Conservation (phyloP, 148 eudicot species). For the Vaccinium myrtillus region DNA sequence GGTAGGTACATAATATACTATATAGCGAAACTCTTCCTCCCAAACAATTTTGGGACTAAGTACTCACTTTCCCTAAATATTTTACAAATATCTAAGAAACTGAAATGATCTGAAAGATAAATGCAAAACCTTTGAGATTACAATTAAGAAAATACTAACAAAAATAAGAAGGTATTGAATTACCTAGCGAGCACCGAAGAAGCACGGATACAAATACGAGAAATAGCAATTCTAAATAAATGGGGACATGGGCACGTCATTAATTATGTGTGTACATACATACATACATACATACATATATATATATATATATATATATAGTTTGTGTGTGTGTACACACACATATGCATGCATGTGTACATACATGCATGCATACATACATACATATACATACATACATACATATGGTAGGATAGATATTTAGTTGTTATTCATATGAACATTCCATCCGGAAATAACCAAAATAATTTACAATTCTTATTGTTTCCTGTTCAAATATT, state of each 20-base stretch:
- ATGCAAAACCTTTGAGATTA: constrained; percentile 9
- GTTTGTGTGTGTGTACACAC: no score
- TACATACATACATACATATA: no score
- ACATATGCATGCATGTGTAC: no score
- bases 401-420: neutral
- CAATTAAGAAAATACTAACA: neutral
- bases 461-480: neutral
- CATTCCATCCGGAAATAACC: neutral
- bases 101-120: neutral
- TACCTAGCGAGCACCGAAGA: neutral
- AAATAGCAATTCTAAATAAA: neutral
- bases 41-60: no score
- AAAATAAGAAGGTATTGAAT: neutral
- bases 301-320: no score
- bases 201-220: neutral
- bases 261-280: neutral
- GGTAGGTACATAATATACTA: no score
- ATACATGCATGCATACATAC: no score
- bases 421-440: neutral
- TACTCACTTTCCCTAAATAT: no score
- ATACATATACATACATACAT: no score
- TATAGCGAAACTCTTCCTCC: no score
- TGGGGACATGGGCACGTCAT: neutral
- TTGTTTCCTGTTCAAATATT: neutral
- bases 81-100: no score